Evolutionary conservation across 2,329 filamentous ascomycete genomes (phyloP), one percentile per base, ranked within the genome.

Genomic region (Chlorencoelia australis): DNA sequence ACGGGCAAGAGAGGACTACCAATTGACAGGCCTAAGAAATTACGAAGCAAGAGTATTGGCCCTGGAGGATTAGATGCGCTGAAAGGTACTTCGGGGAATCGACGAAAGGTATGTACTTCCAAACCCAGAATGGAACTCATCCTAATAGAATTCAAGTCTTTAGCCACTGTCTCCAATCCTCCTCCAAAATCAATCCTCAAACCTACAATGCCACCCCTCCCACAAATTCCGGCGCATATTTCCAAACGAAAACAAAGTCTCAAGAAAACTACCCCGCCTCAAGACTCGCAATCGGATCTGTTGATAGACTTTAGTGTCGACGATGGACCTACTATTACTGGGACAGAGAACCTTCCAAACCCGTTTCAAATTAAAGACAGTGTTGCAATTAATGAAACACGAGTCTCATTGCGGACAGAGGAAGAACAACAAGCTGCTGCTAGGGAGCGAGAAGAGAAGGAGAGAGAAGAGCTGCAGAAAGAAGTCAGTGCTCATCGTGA

Each of bases 41-140:
- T 81, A 40, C 79, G 91, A 47, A 95, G 89, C 63, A 96, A 95
- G 67, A 96, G 89, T 62, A 79, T 98, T 49, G 91, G 91, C 2
- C 89, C 91, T 11, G 91, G 89, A 33, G 87, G 88, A 17, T 63
- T 94, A 30, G 87, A 93, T 66, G 79, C 81, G 39, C 68, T 93
- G 37, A 87, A 82, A 58, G 72, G 80, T 53, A 73, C 72, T 29
- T 74, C 69, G 53, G 84, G 83, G 21, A 93, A 94, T 58, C 69
- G 83, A 51, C 75, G 83, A 59, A 82, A 86, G 65, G 86, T 91
- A 71, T 50, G 40, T 25, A 21, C 26, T 29, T 28, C 35, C 17
- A 61, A 49, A 66, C 30, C 18, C 8, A 8, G n/a, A 20, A 14
- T 25, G n/a, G n/a, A 18, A 29, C 16, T 29, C 16, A 32, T 16